A percentile compares a stretch with the other conserved stretches of the same genome.
Conservation (phyloP, 148 eudicot species). For the Simmondsia chinensis region DNA sequence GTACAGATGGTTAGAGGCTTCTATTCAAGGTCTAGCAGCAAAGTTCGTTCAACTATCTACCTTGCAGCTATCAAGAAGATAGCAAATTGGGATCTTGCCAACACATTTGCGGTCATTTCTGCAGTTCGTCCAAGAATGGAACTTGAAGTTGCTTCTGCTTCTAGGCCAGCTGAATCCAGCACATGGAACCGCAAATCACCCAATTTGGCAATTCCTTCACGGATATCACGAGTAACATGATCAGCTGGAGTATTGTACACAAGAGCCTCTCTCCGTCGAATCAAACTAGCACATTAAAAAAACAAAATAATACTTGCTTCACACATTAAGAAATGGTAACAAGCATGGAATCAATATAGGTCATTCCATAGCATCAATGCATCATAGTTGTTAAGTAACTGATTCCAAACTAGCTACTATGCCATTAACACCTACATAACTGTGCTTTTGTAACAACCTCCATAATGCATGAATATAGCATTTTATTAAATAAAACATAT, state of each 20-base stretch:
- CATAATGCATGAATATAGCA: too few relatives aligned
- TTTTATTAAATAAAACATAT: too few relatives aligned
- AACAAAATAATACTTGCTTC: background rate
- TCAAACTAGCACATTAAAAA: conserved; percentile 41
- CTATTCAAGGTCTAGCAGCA: background rate
- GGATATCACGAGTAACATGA: conserved; percentile 93
- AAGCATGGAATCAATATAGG: too few relatives aligned
- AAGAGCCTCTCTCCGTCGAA: conserved; percentile 93
- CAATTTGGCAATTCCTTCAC: conserved; percentile 89
- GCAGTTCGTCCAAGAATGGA: conserved; percentile 91
- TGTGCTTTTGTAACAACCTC: too few relatives aligned
- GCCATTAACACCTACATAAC: too few relatives aligned
- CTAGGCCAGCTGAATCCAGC: conserved; percentile 97
- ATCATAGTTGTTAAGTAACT: too few relatives aligned
- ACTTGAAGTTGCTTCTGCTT: conserved; percentile 92
- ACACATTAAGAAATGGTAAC: too few relatives aligned
- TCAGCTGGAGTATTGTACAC: conserved; percentile 93
- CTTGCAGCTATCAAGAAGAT: conserved; percentile 86
- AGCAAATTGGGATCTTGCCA: conserved; percentile 59
- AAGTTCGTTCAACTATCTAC: conserved; percentile 16
- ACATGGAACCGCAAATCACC: conserved; percentile 79
- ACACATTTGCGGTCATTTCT: conserved; percentile 79
- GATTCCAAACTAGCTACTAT: too few relatives aligned
- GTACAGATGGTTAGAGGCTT: background rate
- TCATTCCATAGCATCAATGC: too few relatives aligned